Base-by-base conservation (phyloP, 2,329 filamentous ascomycete species). In the Bisporella sp. region DNA sequence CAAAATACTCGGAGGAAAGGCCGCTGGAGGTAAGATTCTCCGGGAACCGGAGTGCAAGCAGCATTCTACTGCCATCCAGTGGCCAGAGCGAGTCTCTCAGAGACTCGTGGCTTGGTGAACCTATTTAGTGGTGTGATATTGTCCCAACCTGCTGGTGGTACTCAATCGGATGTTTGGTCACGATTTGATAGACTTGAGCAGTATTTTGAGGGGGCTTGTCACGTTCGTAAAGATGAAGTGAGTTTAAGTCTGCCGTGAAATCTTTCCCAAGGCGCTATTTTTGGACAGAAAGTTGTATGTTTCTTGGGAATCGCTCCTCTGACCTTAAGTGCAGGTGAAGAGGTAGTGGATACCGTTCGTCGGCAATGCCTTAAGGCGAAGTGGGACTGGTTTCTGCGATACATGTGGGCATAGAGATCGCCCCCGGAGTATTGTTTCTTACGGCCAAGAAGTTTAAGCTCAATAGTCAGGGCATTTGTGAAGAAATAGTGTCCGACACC, bases 401-500 rank as follows among this genome's bases (percentile, higher is more conserved):
- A 52, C 3, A 51, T 32, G 12, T 45, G 21, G 6, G 28, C 31
- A 32, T 47, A 52, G 4, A 52, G 43, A 13, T 51, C 40, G 30
- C 43, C 52, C 30, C 49, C 41, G 2, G 46, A 45, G 21, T 49
- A 52, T 6, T 5, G 41, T 11, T 33, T 21, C 39, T 41, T 30
- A 12, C 9, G 35, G 11, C 29, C 45, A 31, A 54, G 21, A 5
- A 41, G 8, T 30, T 37, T 31, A 7, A 54, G 32, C 31, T 51
- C 46, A 13, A 39, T 47, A 4, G 29, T 46, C 4, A 54, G 35
- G 7, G 46, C 46, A 4, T 39, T 21, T 1, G 49, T 48, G 33
- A 54, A 54, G 11, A 47, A 52, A 28, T 43, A 52, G 28, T 12
- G 32, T 5, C 46, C 50, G 4, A 49, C 47, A 4, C 41, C 46